Evolutionary conservation across 768 basidiomycete species (phyloP), one percentile per base, ranked within the genome.

Genomic region (Phylloporus arenicola): DNA sequence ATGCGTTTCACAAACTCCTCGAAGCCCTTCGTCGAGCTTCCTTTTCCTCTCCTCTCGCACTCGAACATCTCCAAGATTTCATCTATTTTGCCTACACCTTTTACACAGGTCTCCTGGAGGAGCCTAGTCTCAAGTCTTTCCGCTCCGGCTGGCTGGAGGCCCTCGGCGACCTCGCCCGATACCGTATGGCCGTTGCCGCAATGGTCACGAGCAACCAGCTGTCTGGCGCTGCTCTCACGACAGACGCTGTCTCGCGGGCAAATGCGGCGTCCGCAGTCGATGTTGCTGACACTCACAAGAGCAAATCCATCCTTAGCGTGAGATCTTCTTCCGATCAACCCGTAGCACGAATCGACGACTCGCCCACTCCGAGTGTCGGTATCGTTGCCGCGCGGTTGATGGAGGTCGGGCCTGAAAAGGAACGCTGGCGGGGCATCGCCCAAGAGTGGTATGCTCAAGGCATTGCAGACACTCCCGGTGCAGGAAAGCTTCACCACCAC

Each of bases 51-150:
- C 64, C 67, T n/a, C 58, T 64, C 20, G 90, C 92, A 4, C 77
- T 94, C 24, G 96, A 99, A 54, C 88, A 92, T 52, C 80, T 98
- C 0, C 89, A 92, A 61, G 93, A 93, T 54, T 94, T 93, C 57
- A 91, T 96, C 38, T 92, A 93, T 59, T 96, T 92, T 57, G 88
- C 95, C 0, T 99, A 98, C 70, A 84, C 83, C 0, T 95, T 94
- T 61, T 98, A 98, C 71, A 86, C 92, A 0, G 83, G 85, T 34
- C 78, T 98, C 3, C 74, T 92, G 44, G 95, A 97, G 61, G 88
- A 96, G 63, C 81, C 78, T 9, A 76, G 74, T 1, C 77, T 98
- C 40, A 69, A 65, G 2, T 65, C 71, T 7, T 96, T 92, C 73
- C 82, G 84, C 51, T 73, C 80, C 2, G 84, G 85, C 16, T 99